Evolutionary conservation across 2,329 filamentous ascomycete genomes (phyloP).

Genomic region (Laburnicola sp.): DNA sequence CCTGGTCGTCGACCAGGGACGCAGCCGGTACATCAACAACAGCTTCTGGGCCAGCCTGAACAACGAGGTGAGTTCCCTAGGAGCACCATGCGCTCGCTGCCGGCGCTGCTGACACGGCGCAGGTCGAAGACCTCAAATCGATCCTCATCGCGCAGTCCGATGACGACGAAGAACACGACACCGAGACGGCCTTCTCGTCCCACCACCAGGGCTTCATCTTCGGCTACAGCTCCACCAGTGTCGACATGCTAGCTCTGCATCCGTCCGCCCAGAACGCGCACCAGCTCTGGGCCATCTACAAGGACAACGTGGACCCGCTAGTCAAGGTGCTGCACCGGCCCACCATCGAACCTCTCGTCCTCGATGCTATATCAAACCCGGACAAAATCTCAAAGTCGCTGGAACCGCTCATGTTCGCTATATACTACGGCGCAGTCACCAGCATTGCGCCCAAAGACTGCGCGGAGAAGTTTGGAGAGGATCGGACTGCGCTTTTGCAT

Average conservation of each 20-base stretch:
- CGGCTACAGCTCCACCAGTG: slow-evolving; percentile 70
- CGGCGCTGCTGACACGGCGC: slow-evolving; percentile 9
- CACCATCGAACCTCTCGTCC: slow-evolving; percentile 63
- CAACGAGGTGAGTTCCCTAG: slow-evolving; percentile 63
- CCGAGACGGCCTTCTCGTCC: slow-evolving; percentile 39
- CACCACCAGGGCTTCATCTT: slow-evolving; percentile 73
- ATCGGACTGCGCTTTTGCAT: slow-evolving; percentile 53
- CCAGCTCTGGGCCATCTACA: slow-evolving; percentile 70
- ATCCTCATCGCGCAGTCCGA: slow-evolving; percentile 64
- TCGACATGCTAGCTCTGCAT: slow-evolving; percentile 67
- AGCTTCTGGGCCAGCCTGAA: slow-evolving; percentile 76
- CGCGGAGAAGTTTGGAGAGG: slow-evolving; percentile 54
- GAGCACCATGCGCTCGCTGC: neutral
- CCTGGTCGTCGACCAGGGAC: slow-evolving; percentile 71
- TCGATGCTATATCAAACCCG: slow-evolving; percentile 62
- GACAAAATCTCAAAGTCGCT: slow-evolving; percentile 60
- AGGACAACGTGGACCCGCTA: slow-evolving; percentile 73
- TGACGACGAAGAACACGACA: slow-evolving; percentile 60
- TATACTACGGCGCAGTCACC: slow-evolving; percentile 63
- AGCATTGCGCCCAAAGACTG: slow-evolving; percentile 56
- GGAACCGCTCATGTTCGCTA: slow-evolving; percentile 63
- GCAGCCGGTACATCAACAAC: slow-evolving; percentile 73
- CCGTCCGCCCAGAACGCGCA: slow-evolving; percentile 67
- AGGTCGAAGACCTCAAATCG: slow-evolving; percentile 65
- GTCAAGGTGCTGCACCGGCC: slow-evolving; percentile 73